A percentile compares a stretch with the other conserved stretches of the same genome.
phyloP scores from a whole-genome alignment of 2,329 filamentous ascomycete genomes.

The Pseudocercospora ulei region DNA sequence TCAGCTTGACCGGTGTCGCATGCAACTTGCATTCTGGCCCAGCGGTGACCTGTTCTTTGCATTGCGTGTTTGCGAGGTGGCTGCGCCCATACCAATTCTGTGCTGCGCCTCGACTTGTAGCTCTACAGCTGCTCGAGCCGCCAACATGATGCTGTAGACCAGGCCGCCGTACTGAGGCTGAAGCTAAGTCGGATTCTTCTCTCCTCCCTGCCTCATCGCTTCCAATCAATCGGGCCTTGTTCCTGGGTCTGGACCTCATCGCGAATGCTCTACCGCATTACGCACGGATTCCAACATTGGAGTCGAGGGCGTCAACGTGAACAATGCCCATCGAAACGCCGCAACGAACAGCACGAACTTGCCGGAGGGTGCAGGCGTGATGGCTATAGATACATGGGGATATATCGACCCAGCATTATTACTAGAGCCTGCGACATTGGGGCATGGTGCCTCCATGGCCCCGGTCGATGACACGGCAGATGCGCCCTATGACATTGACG shows the following conservation, averaged over 20 bases:
- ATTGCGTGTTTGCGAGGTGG: background rate
- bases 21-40: background rate
- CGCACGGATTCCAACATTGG: too few species aligned
- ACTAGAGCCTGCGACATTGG: background rate
- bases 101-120: slow-evolving; percentile 1
- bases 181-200: too few species aligned
- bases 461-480: background rate
- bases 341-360: too few species aligned
- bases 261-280: too few species aligned
- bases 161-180: too few species aligned
- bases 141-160: background rate
- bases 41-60: background rate
- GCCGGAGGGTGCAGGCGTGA: too few species aligned
- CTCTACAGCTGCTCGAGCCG: background rate
- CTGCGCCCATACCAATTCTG: background rate
- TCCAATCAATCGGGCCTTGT: too few species aligned
- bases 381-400: background rate
- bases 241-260: too few species aligned
- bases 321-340: too few species aligned
- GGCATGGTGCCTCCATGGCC: background rate
- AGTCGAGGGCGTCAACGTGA: too few species aligned
- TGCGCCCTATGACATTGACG: slow-evolving; percentile 2
- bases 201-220: too few species aligned
- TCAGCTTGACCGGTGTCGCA: background rate
- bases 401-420: background rate